These are phyloP conservation scores for Aspergillus pseudoglaucus DNA, from an alignment of 2,329 filamentous ascomycete species.

Conservation along the genomic window DNA sequence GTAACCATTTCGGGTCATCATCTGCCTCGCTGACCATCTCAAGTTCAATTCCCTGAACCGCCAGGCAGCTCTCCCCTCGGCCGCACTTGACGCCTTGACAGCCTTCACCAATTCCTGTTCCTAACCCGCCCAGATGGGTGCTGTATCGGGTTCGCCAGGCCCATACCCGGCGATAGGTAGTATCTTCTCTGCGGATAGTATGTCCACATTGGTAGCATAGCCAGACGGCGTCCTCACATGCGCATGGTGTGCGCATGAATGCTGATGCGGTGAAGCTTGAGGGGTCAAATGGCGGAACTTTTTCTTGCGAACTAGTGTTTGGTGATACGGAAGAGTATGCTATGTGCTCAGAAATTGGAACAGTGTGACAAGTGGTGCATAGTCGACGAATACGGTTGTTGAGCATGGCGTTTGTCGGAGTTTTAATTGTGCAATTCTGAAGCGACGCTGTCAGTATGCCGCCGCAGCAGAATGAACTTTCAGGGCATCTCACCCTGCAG, in stretches of 20 bases:
- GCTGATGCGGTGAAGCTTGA: constrained; percentile 41
- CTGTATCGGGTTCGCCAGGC: constrained; percentile 83
- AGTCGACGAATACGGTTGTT: constrained; percentile 73
- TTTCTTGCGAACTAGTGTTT: background rate
- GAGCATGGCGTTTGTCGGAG: constrained; percentile 61
- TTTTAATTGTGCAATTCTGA: constrained; percentile 86
- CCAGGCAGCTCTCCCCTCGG: constrained; percentile 68
- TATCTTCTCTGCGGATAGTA: constrained; percentile 54
- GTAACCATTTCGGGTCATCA: constrained; percentile 37
- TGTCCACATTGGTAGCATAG: constrained; percentile 79
- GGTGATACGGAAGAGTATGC: constrained; percentile 25
- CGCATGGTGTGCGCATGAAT: constrained; percentile 53
- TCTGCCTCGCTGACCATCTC: constrained; percentile 83
- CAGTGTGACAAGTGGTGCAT: constrained; percentile 67
- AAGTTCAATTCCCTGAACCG: constrained; percentile 68
- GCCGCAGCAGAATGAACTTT: background rate
- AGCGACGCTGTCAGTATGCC: constrained; percentile 1
- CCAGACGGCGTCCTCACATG: constrained; percentile 59
- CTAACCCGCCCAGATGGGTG: constrained; percentile 68
- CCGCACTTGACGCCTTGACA: constrained; percentile 85
- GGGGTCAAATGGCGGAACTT: constrained; percentile 16
- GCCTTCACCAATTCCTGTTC: constrained; percentile 81
- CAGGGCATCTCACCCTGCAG: constrained; percentile 61
- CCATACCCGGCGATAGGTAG: constrained; percentile 65
- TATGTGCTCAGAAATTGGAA: constrained; percentile 50